Conservation (phyloP, 2,329 filamentous ascomycete genomes). For the Tolypocladium tundrense region DNA sequence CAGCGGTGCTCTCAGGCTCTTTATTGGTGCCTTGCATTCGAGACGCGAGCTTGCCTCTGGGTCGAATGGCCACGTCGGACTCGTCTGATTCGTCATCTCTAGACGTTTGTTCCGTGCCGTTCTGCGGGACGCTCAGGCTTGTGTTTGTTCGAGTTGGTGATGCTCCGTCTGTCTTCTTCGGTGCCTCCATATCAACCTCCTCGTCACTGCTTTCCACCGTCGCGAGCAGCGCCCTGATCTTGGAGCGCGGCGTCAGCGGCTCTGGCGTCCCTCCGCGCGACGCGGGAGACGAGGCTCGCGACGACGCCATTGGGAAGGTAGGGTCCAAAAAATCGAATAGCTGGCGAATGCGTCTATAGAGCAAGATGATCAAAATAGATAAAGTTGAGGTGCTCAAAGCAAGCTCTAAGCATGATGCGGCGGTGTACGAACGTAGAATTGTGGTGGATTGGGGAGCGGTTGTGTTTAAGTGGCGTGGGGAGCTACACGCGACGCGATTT, state of each 20-base stretch:
- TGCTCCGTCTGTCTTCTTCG: slow-evolving; percentile 3
- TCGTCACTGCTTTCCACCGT: slow-evolving; percentile 40
- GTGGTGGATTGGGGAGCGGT: background rate
- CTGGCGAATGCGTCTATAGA: background rate
- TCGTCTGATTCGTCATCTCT: slow-evolving; percentile 34
- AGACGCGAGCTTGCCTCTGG: slow-evolving; percentile 54
- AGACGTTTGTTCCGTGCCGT: background rate
- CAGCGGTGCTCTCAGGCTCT: slow-evolving; percentile 3
- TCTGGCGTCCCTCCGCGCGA: slow-evolving; percentile 30
- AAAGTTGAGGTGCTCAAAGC: background rate
- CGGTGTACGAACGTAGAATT: background rate
- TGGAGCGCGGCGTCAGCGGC: slow-evolving; percentile 41
- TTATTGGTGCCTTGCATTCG: slow-evolving; percentile 40
- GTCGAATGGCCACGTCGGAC: slow-evolving; percentile 30
- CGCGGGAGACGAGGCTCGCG: slow-evolving; percentile 33
- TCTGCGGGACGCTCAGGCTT: background rate
- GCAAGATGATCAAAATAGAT: background rate
- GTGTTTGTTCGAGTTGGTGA: background rate
- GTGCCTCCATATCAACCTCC: slow-evolving; percentile 17
- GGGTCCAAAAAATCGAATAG: background rate
- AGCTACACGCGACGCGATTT: slow-evolving; percentile 21
- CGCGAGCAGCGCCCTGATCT: slow-evolving; percentile 43
- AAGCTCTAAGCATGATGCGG: background rate
- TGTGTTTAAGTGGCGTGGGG: slow-evolving; percentile 11
- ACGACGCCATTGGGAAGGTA: slow-evolving; percentile 34